phyloP scores from a whole-genome alignment of 257 asterid species.

The Paraleonurus japonicus region DNA sequence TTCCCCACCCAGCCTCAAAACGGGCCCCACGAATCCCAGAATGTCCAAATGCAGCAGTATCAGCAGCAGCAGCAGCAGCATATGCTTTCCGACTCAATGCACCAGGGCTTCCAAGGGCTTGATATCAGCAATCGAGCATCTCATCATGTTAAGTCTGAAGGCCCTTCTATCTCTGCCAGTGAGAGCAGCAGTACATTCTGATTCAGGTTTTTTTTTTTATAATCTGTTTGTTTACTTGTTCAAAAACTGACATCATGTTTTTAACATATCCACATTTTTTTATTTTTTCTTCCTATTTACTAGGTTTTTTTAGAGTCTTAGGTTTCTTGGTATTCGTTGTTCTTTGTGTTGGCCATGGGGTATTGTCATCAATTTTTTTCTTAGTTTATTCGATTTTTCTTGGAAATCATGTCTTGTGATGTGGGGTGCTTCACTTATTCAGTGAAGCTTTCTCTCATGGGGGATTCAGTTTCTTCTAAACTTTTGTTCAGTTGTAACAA shows the following conservation, averaged over 20 bases:
- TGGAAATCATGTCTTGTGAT: constrained; percentile 1
- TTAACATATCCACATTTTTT: constrained; percentile 38
- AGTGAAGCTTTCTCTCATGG: constrained; percentile 29
- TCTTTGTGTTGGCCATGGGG: not conserved
- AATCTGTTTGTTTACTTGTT: constrained; percentile 37
- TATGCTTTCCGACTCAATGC: constrained; percentile 51
- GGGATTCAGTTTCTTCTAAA: constrained; percentile 19
- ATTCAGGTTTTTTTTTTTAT: constrained; percentile 12
- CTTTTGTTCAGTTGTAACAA: constrained; percentile 32
- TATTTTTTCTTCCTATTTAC: constrained; percentile 27
- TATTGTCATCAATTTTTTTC: constrained; percentile 2
- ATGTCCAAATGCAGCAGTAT: constrained; percentile 60
- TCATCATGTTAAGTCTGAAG: constrained; percentile 58
- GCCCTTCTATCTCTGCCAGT: constrained; percentile 53
- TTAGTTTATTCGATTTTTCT: not conserved
- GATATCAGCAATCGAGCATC: constrained; percentile 51
- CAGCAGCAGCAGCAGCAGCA: constrained; percentile 38
- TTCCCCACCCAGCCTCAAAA: constrained; percentile 48
- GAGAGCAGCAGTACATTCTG: constrained; percentile 67
- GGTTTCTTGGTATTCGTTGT: constrained; percentile 30
- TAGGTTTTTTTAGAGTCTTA: not conserved
- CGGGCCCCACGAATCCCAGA: constrained; percentile 47
- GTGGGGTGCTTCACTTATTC: constrained; percentile 30
- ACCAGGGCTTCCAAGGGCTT: constrained; percentile 62
- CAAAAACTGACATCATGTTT: constrained; percentile 55